A percentile compares a stretch with the other conserved stretches of the same genome.
Conservation (phyloP, 225 moss, liverwort and hornwort genomes). For the Lunularia cruciata region DNA sequence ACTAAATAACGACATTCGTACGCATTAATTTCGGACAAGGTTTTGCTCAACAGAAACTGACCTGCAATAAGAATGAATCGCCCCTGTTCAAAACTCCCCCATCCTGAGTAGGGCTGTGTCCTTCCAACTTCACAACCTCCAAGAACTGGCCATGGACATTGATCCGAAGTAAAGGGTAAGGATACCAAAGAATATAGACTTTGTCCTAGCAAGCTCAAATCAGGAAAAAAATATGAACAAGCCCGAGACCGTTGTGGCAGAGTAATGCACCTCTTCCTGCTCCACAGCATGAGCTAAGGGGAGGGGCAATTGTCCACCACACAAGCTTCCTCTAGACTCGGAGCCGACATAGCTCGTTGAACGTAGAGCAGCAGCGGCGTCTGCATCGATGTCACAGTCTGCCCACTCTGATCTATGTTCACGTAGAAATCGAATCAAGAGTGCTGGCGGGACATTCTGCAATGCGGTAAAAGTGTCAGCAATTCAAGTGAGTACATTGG, state of each 20-base stretch:
- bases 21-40: too few relatives aligned
- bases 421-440: slow-evolving; percentile 64
- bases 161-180: too few relatives aligned
- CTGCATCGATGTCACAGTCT: slow-evolving; percentile 73
- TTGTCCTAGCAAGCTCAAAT: neutral
- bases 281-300: slow-evolving; percentile 84
- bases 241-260: too few relatives aligned
- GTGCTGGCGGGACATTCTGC: slow-evolving; percentile 84
- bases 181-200: too few relatives aligned
- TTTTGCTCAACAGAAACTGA: slow-evolving; percentile 26
- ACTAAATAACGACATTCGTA: too few relatives aligned
- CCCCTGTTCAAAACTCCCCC: slow-evolving; percentile 59
- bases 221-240: neutral
- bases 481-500: too few relatives aligned
- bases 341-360: slow-evolving; percentile 66
- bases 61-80: slow-evolving; percentile 90
- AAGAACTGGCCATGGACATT: slow-evolving; percentile 61
- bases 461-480: neutral
- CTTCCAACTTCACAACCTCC: slow-evolving; percentile 96
- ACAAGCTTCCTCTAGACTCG: slow-evolving; percentile 62
- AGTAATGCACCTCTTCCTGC: slow-evolving; percentile 73
- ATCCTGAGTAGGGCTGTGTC: slow-evolving; percentile 79
- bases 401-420: slow-evolving; percentile 85
- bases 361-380: slow-evolving; percentile 81
- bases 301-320: slow-evolving; percentile 77